These are phyloP conservation scores for Arthrinium phaeospermum DNA, from an alignment of 2,329 filamentous ascomycete species.

Conservation along the genomic window DNA sequence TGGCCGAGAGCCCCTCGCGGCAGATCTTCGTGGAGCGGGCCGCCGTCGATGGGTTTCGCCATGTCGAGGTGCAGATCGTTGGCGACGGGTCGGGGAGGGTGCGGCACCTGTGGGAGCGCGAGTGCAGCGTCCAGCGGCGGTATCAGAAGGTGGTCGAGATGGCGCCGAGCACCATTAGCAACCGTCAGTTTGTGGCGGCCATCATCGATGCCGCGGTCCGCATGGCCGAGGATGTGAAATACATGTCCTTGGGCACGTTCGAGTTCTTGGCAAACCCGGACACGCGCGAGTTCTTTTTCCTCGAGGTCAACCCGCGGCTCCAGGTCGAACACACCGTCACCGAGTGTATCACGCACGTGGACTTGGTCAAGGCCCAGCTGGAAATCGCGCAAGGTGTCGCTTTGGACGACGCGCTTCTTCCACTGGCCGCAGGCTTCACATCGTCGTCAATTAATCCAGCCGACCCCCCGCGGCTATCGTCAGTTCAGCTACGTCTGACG, in stretches of 20 bases:
- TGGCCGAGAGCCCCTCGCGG: constrained; percentile 63
- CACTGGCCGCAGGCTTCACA: too few relatives aligned
- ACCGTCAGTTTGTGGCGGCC: constrained; percentile 49
- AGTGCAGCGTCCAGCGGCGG: constrained; percentile 70
- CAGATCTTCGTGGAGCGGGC: constrained; percentile 65
- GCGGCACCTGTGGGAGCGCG: constrained; percentile 67
- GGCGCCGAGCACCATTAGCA: constrained; percentile 56
- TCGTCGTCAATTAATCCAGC: too few relatives aligned
- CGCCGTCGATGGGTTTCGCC: constrained; percentile 63
- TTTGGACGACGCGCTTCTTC: constrained; percentile 38
- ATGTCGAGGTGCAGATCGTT: constrained; percentile 68
- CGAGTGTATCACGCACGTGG: constrained; percentile 57
- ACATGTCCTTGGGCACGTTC: constrained; percentile 66
- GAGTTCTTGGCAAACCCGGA: constrained; percentile 64
- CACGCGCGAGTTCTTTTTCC: constrained; percentile 58
- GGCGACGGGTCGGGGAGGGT: constrained; percentile 65
- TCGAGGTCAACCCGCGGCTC: constrained; percentile 65
- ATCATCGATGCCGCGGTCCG: constrained; percentile 60
- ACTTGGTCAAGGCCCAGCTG: constrained; percentile 62
- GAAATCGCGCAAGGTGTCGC: constrained; percentile 56
- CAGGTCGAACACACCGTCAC: constrained; percentile 69
- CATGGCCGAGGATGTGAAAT: constrained; percentile 57
- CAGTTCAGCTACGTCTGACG: constrained; percentile 63
- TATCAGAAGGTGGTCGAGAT: constrained; percentile 68
- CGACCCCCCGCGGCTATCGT: constrained; percentile 48